Percentiles rank a stretch among this genome's conserved stretches.
Evolutionary conservation across 2,329 filamentous ascomycete genomes (phyloP).

Genomic region (Dactylellina cionopaga): DNA sequence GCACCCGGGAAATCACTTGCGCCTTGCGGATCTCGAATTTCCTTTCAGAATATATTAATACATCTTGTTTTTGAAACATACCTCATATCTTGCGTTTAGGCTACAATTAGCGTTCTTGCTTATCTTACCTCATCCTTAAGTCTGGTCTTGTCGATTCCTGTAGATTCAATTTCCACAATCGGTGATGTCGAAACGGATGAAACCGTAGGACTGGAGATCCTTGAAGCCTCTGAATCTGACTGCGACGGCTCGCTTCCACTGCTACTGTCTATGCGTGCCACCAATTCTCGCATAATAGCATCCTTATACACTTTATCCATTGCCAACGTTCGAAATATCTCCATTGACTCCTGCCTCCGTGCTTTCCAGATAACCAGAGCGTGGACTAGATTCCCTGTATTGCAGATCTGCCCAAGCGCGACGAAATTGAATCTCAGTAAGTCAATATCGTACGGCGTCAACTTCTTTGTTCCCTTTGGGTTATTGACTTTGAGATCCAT

Average conservation of each 20-base stretch:
- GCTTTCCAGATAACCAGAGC: constrained; percentile 24
- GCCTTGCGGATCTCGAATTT: too few relatives aligned
- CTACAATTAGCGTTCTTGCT: too few relatives aligned
- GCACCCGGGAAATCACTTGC: too few relatives aligned
- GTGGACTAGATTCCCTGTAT: constrained; percentile 20
- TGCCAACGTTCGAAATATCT: constrained; percentile 12
- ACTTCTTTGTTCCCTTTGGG: constrained; percentile 5
- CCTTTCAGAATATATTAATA: too few relatives aligned
- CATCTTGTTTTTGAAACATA: too few relatives aligned
- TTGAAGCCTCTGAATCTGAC: constrained; percentile 26
- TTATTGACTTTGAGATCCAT: constrained; percentile 13
- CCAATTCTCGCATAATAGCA: constrained; percentile 20
- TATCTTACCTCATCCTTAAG: too few relatives aligned
- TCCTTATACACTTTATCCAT: constrained; percentile 27
- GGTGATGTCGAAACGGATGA: background rate
- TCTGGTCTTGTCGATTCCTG: too few relatives aligned
- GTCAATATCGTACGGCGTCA: constrained; percentile 37
- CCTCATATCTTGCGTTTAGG: too few relatives aligned
- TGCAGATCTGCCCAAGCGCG: constrained; percentile 31
- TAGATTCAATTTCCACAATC: background rate
- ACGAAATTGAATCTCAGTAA: constrained; percentile 32
- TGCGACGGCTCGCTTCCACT: constrained; percentile 8
- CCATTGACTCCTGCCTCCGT: constrained; percentile 13
- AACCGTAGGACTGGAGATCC: background rate
- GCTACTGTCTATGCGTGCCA: background rate